Conservation (phyloP, 1,284 basidiomycete genomes). For the Phaffia rhodozyma region DNA sequence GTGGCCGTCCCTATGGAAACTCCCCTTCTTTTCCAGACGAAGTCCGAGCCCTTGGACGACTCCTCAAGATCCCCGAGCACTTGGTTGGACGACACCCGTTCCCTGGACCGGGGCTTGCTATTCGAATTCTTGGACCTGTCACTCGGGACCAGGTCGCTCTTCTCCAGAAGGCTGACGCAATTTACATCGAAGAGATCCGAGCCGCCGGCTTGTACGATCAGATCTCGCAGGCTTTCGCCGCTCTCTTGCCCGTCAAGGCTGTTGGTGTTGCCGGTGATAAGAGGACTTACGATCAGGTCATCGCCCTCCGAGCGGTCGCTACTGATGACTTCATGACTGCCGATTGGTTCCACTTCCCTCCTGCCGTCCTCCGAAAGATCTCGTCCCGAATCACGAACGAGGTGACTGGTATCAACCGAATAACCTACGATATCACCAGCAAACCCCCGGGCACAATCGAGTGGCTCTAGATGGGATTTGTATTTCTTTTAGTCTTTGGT, state of each 20-base stretch:
- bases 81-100: conserved; percentile 98
- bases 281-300: conserved; percentile 90
- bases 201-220: conserved; percentile 83
- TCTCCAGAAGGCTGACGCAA: conserved; percentile 87
- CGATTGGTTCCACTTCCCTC: conserved; percentile 95
- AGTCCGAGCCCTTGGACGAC: conserved; percentile 80
- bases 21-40: conserved; percentile 52
- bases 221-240: conserved; percentile 95
- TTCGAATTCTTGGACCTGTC: conserved; percentile 92
- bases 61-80: conserved; percentile 82
- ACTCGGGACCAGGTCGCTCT: conserved; percentile 86
- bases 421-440: conserved; percentile 92
- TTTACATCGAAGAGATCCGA: conserved; percentile 97
- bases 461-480: too few relatives aligned
- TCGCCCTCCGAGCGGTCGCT: conserved; percentile 66
- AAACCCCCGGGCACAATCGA: conserved; percentile 72
- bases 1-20: conserved; percentile 6
- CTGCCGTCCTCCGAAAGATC: conserved; percentile 77
- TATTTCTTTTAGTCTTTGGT: too few relatives aligned
- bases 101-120: conserved; percentile 97
- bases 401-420: conserved; percentile 81
- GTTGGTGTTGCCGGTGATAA: conserved; percentile 97
- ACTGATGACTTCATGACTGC: conserved; percentile 97
- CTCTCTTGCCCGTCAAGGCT: conserved; percentile 88
- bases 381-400: conserved; percentile 98